Conservation (phyloP, 257 asterid genomes). For the Scutellaria baicalensis region DNA sequence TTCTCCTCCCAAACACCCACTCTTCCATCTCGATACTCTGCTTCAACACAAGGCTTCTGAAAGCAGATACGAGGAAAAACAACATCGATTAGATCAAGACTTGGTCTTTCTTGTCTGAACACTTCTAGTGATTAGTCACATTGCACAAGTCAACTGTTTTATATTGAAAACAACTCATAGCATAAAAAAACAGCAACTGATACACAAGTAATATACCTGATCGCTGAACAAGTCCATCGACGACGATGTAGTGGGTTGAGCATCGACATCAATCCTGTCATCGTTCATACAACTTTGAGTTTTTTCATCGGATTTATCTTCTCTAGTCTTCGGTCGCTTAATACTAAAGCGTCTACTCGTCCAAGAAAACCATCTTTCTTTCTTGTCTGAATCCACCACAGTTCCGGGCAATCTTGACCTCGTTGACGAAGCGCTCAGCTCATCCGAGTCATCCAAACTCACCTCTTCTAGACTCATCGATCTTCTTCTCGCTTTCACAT, state of each 20-base stretch:
- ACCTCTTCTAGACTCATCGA: conserved; percentile 26
- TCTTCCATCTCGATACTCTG: conserved; percentile 15
- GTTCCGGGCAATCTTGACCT: not conserved
- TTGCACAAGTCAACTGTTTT: not conserved
- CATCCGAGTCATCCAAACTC: conserved; percentile 21
- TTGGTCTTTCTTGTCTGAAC: not conserved
- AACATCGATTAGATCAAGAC: not conserved
- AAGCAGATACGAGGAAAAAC: not conserved
- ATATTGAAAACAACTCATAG: not conserved
- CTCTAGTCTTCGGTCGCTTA: conserved; percentile 33
- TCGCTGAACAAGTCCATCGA: conserved; percentile 5
- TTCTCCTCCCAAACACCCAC: conserved; percentile 44
- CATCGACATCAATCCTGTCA: conserved; percentile 5
- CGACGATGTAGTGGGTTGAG: conserved; percentile 1
- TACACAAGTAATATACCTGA: conserved; percentile 5
- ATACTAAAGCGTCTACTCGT: conserved; percentile 47
- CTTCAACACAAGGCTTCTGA: conserved; percentile 19
- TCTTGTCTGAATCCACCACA: conserved; percentile 31
- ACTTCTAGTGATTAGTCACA: not conserved
- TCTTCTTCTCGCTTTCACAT: conserved; percentile 26
- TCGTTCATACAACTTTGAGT: not conserved
- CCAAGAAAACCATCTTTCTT: conserved; percentile 53
- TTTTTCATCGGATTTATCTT: conserved; percentile 22
- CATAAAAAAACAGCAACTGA: not conserved
- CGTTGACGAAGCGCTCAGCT: conserved; percentile 1